These are phyloP conservation scores for Lepiota brunneoincarnata DNA, from an alignment of 768 basidiomycete species.

Conservation along the genomic window DNA sequence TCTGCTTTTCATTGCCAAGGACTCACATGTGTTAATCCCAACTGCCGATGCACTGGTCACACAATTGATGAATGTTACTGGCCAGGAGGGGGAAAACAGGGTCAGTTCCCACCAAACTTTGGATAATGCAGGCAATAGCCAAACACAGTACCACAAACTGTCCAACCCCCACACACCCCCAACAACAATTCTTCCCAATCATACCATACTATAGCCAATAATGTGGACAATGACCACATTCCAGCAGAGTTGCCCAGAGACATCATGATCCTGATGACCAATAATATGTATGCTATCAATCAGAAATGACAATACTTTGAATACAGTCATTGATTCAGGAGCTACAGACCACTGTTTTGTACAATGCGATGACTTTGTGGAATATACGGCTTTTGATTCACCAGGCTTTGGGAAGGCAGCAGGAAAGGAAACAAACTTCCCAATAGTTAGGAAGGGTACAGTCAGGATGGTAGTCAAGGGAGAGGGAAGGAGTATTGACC, in stretches of 20 bases:
- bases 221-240: too few species aligned
- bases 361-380: conserved; percentile 14
- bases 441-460: conserved; percentile 20
- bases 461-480: conserved; percentile 14
- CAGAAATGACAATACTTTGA: neutral
- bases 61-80: conserved; percentile 27
- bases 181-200: neutral
- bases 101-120: conserved; percentile 27
- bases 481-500: neutral
- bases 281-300: neutral
- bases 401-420: conserved; percentile 14
- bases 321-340: conserved; percentile 16
- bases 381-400: too few species aligned
- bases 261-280: neutral
- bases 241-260: neutral
- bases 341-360: conserved; percentile 24
- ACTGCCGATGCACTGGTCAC: conserved; percentile 17
- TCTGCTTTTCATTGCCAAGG: neutral
- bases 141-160: neutral
- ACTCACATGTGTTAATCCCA: neutral
- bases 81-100: conserved; percentile 33
- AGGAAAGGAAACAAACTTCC: conserved; percentile 13
- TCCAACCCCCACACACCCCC: neutral
- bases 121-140: conserved; percentile 1
- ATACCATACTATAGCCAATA: neutral